A percentile compares a stretch with the other conserved stretches of the same genome.
Conservation (phyloP, 202 grass and related monocot genomes). For the Setaria viridis region DNA sequence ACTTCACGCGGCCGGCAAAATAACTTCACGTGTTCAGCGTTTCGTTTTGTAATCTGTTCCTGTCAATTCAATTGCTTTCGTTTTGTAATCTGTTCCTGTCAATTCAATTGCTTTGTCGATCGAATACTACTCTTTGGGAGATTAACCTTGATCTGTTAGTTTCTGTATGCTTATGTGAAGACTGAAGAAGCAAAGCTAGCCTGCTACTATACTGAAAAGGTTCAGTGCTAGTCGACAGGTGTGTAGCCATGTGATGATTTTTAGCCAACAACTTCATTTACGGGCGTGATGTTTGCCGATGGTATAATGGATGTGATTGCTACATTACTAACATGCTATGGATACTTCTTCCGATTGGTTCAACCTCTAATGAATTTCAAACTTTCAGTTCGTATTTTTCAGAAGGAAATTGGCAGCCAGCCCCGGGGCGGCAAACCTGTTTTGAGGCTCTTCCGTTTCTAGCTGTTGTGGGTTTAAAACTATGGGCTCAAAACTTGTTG, state of each 20-base stretch:
- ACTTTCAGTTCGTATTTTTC: neutral
- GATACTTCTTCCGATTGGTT: neutral
- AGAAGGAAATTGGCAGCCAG: neutral
- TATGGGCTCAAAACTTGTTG: too few relatives aligned
- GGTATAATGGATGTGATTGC: too few relatives aligned
- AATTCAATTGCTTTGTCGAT: too few relatives aligned
- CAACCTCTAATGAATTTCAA: neutral
- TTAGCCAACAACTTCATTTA: neutral
- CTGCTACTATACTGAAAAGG: neutral
- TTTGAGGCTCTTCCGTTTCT: too few relatives aligned
- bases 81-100: too few relatives aligned
- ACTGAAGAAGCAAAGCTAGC: neutral
- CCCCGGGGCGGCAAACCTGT: rapidly evolving
- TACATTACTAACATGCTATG: too few relatives aligned
- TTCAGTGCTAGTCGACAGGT: neutral
- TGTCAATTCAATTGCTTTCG: too few relatives aligned
- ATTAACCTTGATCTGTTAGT: neutral
- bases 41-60: too few relatives aligned
- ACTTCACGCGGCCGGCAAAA: too few relatives aligned
- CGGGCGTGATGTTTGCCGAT: neutral
- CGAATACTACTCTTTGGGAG: neutral
- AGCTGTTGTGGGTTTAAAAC: too few relatives aligned
- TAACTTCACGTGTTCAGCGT: too few relatives aligned
- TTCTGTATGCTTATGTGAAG: neutral
- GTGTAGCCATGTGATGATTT: neutral